phyloP scores from a whole-genome alignment of 768 basidiomycete genomes.

The Calvatia gigantea region DNA sequence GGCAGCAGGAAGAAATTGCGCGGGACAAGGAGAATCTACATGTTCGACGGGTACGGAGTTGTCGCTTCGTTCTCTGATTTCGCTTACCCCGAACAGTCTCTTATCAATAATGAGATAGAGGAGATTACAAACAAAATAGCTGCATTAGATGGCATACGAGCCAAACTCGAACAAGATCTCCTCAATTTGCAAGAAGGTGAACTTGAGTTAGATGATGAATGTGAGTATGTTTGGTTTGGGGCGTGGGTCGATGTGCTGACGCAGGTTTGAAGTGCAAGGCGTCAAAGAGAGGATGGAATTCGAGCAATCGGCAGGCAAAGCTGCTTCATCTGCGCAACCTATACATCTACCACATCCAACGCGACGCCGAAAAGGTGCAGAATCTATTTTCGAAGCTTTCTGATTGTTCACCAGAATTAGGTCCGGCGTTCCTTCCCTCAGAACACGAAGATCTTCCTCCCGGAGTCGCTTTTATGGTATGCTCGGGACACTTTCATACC shows the following conservation, averaged over 20 bases:
- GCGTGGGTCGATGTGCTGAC: background rate
- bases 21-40: constrained; percentile 91
- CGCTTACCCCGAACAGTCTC: constrained; percentile 46
- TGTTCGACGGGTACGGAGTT: constrained; percentile 71
- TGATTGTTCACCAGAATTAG: constrained; percentile 30
- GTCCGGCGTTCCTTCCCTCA: constrained; percentile 93
- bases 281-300: constrained; percentile 81
- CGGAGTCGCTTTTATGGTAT: constrained; percentile 95
- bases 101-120: constrained; percentile 81
- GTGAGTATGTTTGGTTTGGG: constrained; percentile 42
- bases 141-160: constrained; percentile 74
- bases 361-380: constrained; percentile 63
- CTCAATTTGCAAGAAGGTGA: constrained; percentile 92
- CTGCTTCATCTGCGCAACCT: constrained; percentile 20
- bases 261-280: constrained; percentile 68
- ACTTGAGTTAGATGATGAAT: constrained; percentile 93
- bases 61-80: constrained; percentile 5
- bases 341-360: constrained; percentile 55
- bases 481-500: constrained; percentile 11
- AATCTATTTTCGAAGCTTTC: background rate
- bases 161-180: constrained; percentile 77
- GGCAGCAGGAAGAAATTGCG: constrained; percentile 83
- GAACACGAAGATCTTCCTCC: constrained; percentile 95
- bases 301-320: constrained; percentile 29
- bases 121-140: constrained; percentile 92